Evolutionary conservation across 768 basidiomycete genomes (phyloP), one percentile per base, ranked within the genome.

Genomic region (Panaeolus cyanescens): DNA sequence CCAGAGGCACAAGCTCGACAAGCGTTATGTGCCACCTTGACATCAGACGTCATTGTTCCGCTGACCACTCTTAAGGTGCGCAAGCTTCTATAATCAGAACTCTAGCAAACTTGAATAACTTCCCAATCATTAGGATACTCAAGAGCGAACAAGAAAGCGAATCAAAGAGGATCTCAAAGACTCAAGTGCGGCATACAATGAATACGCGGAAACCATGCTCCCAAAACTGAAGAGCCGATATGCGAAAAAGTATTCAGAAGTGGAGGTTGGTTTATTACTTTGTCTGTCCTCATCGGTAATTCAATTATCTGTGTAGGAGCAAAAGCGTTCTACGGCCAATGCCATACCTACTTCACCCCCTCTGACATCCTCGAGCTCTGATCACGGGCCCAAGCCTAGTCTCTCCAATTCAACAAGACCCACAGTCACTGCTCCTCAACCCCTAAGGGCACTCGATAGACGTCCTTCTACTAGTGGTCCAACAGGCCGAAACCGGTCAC

Each of bases 81-180:
- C 60, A 3, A 55, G n/a, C 32, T 32, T n/a, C 50, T 34, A 40
- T 32, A n/a, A 32, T 22, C 50, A 20, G 32, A 5, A 19, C 59
- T 61, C 31, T n/a, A 34, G 32, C 30, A 13, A 50, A 9, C n/a
- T 42, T 31, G n/a, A 59, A 53, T 39, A 37, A 36, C 12, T 42
- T 50, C 36, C 12, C 15, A 59, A 30, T 59, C 55, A 19, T 15
- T 62, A 95, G 93, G 94, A 96, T 66, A 90, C 89, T 10, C 95
- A 96, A 77, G 92, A 93, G 58, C 85, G 95, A 34, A 96, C 93
- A n/a, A 83, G 92, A 53, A 92, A 93, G 70, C 87, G 93, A 28
- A 90, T 97, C 72, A 93, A 91, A 71, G 95, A 96, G 69, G 95
- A 96, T 70, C 74, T 96, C 59, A 95, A 93, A 72, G 86, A 87